Conservation (phyloP, 495 filamentous ascomycete genomes). For the Neurospora africana region DNA sequence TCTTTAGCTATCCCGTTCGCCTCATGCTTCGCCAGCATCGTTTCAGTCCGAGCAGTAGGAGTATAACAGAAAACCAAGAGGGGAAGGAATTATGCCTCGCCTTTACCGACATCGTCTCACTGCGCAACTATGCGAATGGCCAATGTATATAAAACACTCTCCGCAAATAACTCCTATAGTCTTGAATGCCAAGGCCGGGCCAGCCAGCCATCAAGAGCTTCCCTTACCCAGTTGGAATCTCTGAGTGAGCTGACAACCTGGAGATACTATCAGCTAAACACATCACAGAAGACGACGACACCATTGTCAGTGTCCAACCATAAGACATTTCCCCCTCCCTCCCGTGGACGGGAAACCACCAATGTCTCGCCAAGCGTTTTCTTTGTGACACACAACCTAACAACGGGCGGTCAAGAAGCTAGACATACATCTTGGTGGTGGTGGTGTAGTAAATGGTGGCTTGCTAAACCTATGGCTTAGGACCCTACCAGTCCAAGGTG, state of each 20-base stretch:
- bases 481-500: not conserved
- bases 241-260: not conserved
- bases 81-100: not conserved
- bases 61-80: not conserved
- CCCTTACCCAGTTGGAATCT: not conserved
- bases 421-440: not conserved
- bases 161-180: not conserved
- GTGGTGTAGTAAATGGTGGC: not conserved
- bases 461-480: not conserved
- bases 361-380: not conserved
- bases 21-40: not conserved
- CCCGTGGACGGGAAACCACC: not conserved
- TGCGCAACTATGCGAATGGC: not conserved
- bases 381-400: not conserved
- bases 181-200: not conserved
- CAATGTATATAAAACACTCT: not conserved
- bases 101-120: not conserved
- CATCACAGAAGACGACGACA: not conserved
- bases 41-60: not conserved
- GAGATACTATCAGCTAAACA: not conserved
- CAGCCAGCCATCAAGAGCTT: not conserved
- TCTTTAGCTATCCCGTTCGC: not conserved
- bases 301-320: not conserved
- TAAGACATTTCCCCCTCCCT: not conserved
- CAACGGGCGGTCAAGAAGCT: not conserved